Evolutionary conservation across 2,329 filamentous ascomycete genomes (phyloP).

Genomic region (Xylariaceae sp.): DNA sequence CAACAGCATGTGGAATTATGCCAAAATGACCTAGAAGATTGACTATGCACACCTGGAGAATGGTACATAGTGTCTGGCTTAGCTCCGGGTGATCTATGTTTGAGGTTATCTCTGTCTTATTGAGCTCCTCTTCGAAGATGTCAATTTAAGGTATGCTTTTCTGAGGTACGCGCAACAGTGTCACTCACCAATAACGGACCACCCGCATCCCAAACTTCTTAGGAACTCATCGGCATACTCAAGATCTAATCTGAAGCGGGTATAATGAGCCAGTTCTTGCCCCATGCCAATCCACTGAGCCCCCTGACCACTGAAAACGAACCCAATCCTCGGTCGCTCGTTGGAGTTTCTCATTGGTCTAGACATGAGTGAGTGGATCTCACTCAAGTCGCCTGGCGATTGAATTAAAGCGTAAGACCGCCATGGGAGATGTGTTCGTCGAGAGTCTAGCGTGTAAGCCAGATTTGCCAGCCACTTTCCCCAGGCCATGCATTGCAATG

Average conservation of each 20-base stretch:
- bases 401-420: constrained; percentile 11
- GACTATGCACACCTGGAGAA: constrained; percentile 40
- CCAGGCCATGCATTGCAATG: background rate
- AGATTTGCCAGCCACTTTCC: constrained; percentile 7
- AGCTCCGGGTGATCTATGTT: constrained; percentile 23
- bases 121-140: background rate
- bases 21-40: constrained; percentile 31
- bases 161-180: background rate
- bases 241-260: background rate
- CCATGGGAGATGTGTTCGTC: constrained; percentile 14
- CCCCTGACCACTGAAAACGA: constrained; percentile 32
- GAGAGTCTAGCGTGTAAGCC: constrained; percentile 18
- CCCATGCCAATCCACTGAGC: constrained; percentile 37
- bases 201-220: constrained; percentile 7
- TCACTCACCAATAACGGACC: constrained; percentile 13
- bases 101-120: background rate
- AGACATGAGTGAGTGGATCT: constrained; percentile 1
- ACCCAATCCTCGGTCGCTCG: background rate
- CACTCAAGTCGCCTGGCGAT: constrained; percentile 1
- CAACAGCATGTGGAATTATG: constrained; percentile 27
- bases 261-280: constrained; percentile 10
- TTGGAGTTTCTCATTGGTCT: background rate
- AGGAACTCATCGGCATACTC: constrained; percentile 13
- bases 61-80: constrained; percentile 40
- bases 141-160: background rate